These are phyloP conservation scores for Gnomoniopsis sp. DNA, from an alignment of 2,329 filamentous ascomycete species.

Conservation along the genomic window DNA sequence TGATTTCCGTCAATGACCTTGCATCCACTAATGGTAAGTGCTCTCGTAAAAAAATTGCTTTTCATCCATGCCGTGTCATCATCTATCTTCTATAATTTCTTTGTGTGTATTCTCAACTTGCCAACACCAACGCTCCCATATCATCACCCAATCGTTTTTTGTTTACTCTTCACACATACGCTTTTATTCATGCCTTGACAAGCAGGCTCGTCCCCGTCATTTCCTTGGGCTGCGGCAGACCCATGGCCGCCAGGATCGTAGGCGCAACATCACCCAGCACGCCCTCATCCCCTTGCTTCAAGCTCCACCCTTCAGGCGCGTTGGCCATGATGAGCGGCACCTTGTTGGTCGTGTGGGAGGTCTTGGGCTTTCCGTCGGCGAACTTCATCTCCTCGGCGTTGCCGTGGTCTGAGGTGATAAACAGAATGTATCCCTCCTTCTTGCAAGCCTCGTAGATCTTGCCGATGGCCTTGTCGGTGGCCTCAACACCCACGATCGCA, in stretches of 20 bases:
- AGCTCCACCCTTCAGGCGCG: conserved; percentile 81
- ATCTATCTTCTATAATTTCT: background rate
- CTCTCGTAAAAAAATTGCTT: too few relatives aligned
- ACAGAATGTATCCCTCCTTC: conserved; percentile 87
- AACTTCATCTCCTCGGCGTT: conserved; percentile 99
- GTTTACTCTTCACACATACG: background rate
- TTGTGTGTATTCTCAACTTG: background rate
- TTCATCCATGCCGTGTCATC: background rate
- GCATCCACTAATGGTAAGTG: too few relatives aligned
- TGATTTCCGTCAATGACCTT: too few relatives aligned
- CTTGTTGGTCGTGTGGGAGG: conserved; percentile 95
- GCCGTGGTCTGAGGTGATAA: conserved; percentile 94
- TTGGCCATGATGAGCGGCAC: conserved; percentile 99
- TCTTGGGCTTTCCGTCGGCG: conserved; percentile 93
- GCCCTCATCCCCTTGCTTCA: conserved; percentile 72
- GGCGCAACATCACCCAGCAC: conserved; percentile 97
- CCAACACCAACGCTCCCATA: background rate
- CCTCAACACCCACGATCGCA: conserved; percentile 76
- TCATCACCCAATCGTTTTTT: background rate
- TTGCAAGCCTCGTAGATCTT: conserved; percentile 91
- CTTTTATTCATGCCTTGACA: conserved; percentile 56
- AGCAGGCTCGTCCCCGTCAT: conserved; percentile 89
- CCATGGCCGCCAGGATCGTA: conserved; percentile 89
- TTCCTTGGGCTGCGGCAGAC: conserved; percentile 81
- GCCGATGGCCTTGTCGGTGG: conserved; percentile 92